Base-by-base conservation (phyloP, 2,329 filamentous ascomycete genomes). In the Venturia nashicola region DNA sequence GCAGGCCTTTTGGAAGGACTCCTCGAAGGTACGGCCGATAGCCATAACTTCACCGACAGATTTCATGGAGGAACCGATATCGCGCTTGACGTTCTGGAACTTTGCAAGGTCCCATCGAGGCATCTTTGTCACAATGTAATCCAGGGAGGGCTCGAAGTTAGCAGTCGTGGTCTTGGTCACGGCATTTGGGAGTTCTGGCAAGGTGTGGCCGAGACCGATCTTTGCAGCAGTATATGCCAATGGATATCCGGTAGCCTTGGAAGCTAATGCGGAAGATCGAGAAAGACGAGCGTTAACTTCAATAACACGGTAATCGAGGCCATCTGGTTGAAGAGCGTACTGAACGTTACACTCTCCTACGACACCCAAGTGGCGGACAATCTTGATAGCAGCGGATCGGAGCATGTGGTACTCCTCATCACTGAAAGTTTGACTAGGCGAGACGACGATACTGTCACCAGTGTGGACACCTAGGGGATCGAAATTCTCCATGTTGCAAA, bases 351-450 rank as follows among this genome's bases (percentile, higher is more conserved):
- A 99, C 80, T 99, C 94, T 76, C 94, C 94, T 59, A 97, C 93
- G 61, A 99, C 94, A 69, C 93, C 93, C 68, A 99, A 83, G 77
- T 99, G 94, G 67, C 94, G 89, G 71, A 99, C 90, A 72, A 99
- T 97, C 83, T 97, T 97, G 81, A 97, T 97, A 59, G 94, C 91
- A 67, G 94, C 92, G 51, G 91, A 91, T 71, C 94, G 91, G 70
- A 99, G 90, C 94, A 99, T 97, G 81, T 99, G 92, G 76, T 97
- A 99, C 77, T 99, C 94, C 80, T 97, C 94, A 71, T 99, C 94
- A 72, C 90, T 96, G 72, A 99, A 82, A 32, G 94, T 99, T 79
- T 99, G 94, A 78, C 89, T 94, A 61, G 94, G 94, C 48, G 94
- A 94, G 66, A 97, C 93, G 67, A 99, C 94, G 71, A 99, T 99